Evolutionary conservation across 306 rosid species (phyloP).

Genomic region (Oxytropis ochrocephala): DNA sequence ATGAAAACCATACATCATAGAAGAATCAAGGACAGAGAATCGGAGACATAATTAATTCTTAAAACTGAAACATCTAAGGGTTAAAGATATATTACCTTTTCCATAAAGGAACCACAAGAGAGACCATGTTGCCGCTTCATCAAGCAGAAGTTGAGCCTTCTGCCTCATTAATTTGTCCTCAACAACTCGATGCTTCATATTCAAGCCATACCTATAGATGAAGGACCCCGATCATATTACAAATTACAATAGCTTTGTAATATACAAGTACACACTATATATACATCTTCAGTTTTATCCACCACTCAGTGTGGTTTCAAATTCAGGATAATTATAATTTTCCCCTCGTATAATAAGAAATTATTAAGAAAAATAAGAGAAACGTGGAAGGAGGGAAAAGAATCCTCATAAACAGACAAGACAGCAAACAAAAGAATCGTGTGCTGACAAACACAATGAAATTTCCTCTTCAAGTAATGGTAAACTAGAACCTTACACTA

Average conservation of each 20-base stretch:
- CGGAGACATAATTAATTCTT: conserved; percentile 10
- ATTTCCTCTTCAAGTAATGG: neutral
- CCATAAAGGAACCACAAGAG: conserved; percentile 94
- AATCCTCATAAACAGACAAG: neutral
- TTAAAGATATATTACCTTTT: conserved; percentile 60
- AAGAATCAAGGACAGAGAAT: conserved; percentile 2
- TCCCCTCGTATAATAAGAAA: neutral
- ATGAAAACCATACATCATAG: neutral
- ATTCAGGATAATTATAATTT: neutral
- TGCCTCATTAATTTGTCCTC: conserved; percentile 96
- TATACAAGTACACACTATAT: conserved; percentile 11
- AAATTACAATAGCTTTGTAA: conserved; percentile 9
- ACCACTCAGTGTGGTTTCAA: neutral
- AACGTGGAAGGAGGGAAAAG: neutral
- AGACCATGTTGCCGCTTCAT: conserved; percentile 98
- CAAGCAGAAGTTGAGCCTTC: conserved; percentile 85
- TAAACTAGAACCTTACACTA: neutral
- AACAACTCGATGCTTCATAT: conserved; percentile 60
- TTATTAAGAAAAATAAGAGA: neutral
- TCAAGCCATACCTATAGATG: conserved; percentile 58
- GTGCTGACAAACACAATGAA: neutral
- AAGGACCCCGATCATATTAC: conserved; percentile 5
- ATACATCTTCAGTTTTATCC: neutral
- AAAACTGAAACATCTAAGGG: conserved; percentile 19
- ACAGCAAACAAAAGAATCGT: neutral